phyloP scores from a whole-genome alignment of 768 basidiomycete genomes.

The Kwoniella europaea region DNA sequence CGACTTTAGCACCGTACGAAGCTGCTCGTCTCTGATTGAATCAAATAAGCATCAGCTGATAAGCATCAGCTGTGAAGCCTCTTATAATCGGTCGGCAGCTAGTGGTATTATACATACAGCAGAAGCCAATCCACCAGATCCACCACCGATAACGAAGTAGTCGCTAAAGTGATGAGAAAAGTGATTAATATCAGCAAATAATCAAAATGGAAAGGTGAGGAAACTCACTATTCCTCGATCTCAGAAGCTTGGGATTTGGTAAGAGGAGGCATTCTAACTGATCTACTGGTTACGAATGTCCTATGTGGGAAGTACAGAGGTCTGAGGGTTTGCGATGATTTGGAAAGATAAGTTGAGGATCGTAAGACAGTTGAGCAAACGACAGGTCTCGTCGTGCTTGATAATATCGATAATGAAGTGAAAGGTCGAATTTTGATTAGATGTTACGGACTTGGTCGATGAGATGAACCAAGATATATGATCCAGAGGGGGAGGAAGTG shows the following conservation, averaged over 20 bases:
- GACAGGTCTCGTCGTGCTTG: constrained; percentile 16
- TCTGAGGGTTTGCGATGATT: not conserved
- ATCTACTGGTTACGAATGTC: constrained; percentile 19
- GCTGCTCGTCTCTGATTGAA: constrained; percentile 79
- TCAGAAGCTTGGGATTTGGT: constrained; percentile 44
- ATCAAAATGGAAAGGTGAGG: not conserved
- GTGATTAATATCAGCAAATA: not conserved
- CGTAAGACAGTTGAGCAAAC: constrained; percentile 8
- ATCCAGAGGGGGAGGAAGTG: not conserved
- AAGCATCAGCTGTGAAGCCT: not conserved
- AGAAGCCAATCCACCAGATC: constrained; percentile 87
- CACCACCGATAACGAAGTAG: constrained; percentile 86
- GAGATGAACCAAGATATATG: not conserved
- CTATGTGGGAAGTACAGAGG: not conserved
- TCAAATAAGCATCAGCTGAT: not conserved
- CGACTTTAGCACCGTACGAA: constrained; percentile 88
- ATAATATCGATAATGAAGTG: not conserved
- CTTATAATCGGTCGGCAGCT: not conserved
- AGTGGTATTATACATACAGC: constrained; percentile 65
- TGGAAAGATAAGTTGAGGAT: constrained; percentile 1
- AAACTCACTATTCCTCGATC: constrained; percentile 50
- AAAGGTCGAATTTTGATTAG: constrained; percentile 17
- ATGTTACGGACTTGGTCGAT: constrained; percentile 1
- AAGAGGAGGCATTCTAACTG: constrained; percentile 53
- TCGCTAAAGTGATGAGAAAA: constrained; percentile 61